Evolutionary conservation across 1,284 basidiomycete genomes (phyloP), one percentile per base, ranked within the genome.

Genomic region (Cryptococcus deneoformans): DNA sequence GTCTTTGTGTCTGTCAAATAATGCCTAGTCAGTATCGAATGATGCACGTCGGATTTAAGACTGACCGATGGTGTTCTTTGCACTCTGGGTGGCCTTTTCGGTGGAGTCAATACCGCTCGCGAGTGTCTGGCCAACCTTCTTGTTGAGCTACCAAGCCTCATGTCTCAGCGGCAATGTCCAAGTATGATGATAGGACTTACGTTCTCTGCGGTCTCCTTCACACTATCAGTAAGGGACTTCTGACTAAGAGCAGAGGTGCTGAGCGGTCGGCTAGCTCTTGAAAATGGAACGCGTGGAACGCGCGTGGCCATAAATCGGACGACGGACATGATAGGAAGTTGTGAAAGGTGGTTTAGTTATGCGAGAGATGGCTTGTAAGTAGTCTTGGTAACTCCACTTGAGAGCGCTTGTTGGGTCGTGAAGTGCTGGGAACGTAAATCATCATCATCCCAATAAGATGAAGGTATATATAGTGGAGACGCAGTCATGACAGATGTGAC

Each of bases 171-270:
- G 39, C 20, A 20, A 20, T 11, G 46, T 12, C 16, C 12, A 35
- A 29, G 11, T 46, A 10, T 35, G 38, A 14, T 16, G 12, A 20
- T 39, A 34, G 12, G 20, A 66, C 67, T 58, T 51, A 71, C 69
- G 50, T 64, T 54, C 38, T 70, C 65, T 14, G 70, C 70, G 46
- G 67, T 65, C 42, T 72, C 70, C 48, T 72, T 72, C 58, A 72
- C 68, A 16, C 50, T 63, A n/a, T 70, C 68, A 46, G 61, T 63
- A 38, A 70, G 42, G 16, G 62, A 53, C 57, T 72, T 71, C 16
- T 20, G 24, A 6, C 59, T 40, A n/a, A 63, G 39, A 20, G 58
- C 56, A 35, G 68, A 63, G 40, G 66, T 67, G 11, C 61, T 53
- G 11, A 70, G 55, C 24, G 64, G 58, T 20, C 66, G 55, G 44